Conservation (phyloP, 2,329 filamentous ascomycete genomes). For the Colletotrichum sp. region DNA sequence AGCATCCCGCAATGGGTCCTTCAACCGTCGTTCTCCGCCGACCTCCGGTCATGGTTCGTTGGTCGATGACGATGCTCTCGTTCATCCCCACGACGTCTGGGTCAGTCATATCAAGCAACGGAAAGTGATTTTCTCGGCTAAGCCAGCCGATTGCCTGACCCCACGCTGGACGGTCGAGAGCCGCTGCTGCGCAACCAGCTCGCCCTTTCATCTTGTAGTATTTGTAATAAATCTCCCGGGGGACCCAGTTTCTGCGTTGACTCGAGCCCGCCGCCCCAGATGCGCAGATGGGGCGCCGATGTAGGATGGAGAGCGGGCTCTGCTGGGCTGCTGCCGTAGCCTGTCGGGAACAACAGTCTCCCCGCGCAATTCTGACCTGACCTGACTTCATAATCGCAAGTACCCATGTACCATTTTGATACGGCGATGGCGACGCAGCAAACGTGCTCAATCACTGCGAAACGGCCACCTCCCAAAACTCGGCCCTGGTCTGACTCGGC, state of each 20-base stretch:
- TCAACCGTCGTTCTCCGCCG: neutral
- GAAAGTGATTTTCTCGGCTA: neutral
- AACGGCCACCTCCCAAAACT: neutral
- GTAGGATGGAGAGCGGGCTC: neutral
- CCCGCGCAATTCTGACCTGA: neutral
- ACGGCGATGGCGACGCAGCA: neutral
- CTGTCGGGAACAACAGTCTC: neutral
- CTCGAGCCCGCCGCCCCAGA: neutral
- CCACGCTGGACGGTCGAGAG: neutral
- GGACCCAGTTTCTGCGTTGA: constrained; percentile 10
- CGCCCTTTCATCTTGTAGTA: constrained; percentile 8
- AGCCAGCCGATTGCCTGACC: neutral
- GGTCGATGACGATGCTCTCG: neutral
- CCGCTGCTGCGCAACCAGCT: neutral
- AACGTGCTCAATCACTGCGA: neutral
- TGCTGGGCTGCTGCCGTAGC: neutral
- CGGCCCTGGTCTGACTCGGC: neutral
- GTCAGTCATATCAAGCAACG: neutral
- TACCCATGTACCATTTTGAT: neutral
- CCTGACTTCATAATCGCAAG: neutral
- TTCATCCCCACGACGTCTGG: neutral
- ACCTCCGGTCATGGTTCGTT: neutral
- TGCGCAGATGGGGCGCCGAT: neutral
- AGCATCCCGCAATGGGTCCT: neutral
- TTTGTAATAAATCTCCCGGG: constrained; percentile 16